A percentile compares a stretch with the other conserved stretches of the same genome.
Evolutionary conservation across 495 filamentous ascomycete species (phyloP).

Genomic region (Penicillium robsamsonii): DNA sequence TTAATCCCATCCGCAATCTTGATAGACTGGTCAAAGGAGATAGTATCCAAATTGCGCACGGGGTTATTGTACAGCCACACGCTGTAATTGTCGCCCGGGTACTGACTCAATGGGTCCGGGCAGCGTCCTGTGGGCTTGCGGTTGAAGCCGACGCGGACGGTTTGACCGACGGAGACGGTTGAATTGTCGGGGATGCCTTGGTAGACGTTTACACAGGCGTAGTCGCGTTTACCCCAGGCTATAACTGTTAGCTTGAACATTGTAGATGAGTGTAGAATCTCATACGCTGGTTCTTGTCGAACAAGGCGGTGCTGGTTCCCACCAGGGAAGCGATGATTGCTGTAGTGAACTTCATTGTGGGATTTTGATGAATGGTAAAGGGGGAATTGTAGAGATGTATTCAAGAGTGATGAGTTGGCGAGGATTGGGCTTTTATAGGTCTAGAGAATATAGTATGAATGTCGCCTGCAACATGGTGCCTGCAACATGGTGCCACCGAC

Average conservation of each 20-base stretch:
- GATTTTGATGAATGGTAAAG: not conserved
- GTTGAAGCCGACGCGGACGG: slow-evolving; percentile 33
- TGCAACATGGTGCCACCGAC: not conserved
- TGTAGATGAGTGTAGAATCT: not conserved
- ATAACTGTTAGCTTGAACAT: not conserved
- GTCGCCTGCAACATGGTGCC: not conserved
- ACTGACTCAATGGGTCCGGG: slow-evolving; percentile 22
- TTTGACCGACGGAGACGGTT: slow-evolving; percentile 27
- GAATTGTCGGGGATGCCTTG: slow-evolving; percentile 39
- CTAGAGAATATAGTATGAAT: too few species aligned
- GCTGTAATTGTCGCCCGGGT: slow-evolving; percentile 27
- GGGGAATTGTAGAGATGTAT: not conserved
- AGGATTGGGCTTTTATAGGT: slow-evolving; percentile 8
- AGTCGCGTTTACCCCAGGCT: slow-evolving; percentile 45
- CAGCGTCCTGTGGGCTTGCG: slow-evolving; percentile 31
- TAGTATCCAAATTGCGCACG: slow-evolving; percentile 21
- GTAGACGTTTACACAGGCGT: slow-evolving; percentile 39
- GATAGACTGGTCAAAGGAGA: slow-evolving; percentile 25
- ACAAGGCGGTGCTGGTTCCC: slow-evolving; percentile 31
- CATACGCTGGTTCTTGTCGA: slow-evolving; percentile 40
- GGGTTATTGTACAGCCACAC: slow-evolving; percentile 44
- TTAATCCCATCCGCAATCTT: slow-evolving; percentile 26
- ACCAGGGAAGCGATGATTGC: slow-evolving; percentile 29
- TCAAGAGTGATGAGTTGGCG: not conserved
- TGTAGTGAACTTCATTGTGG: slow-evolving; percentile 37